These are phyloP conservation scores for Discostella stelligera DNA, from an alignment of 352 stramenopile genomes.

Conservation along the genomic window DNA sequence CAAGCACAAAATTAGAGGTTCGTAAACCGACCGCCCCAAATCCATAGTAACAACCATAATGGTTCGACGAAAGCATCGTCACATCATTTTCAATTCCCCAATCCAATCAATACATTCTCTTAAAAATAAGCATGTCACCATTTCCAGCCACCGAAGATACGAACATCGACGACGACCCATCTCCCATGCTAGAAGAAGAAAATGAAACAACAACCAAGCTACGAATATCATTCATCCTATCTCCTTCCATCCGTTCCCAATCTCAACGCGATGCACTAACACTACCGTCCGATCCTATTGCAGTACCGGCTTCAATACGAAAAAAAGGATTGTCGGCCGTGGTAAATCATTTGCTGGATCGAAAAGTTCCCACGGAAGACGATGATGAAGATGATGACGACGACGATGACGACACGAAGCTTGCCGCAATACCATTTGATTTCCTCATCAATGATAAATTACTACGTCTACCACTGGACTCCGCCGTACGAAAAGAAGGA, in stretches of 20 bases:
- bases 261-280: constrained; percentile 39
- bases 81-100: too few species aligned
- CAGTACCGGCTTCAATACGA: constrained; percentile 52
- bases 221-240: constrained; percentile 63
- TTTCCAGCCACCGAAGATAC: too few species aligned
- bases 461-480: constrained; percentile 28
- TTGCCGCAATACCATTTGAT: constrained; percentile 73
- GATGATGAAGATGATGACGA: constrained; percentile 16
- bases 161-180: too few species aligned
- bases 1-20: too few species aligned
- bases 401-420: constrained; percentile 11
- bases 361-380: constrained; percentile 18
- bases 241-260: constrained; percentile 37
- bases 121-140: too few species aligned
- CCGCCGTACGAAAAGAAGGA: constrained; percentile 61
- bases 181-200: not conserved
- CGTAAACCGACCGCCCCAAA: too few species aligned
- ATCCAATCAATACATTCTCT: too few species aligned
- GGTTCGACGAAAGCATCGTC: too few species aligned
- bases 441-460: constrained; percentile 62
- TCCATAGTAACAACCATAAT: too few species aligned
- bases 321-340: constrained; percentile 57
- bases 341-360: constrained; percentile 79
- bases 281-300: constrained; percentile 69
- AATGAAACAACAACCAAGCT: constrained; percentile 34